These are phyloP conservation scores for Lipomyces mesembrius DNA, from an alignment of 805 yeast genomes.

Conservation along the genomic window DNA sequence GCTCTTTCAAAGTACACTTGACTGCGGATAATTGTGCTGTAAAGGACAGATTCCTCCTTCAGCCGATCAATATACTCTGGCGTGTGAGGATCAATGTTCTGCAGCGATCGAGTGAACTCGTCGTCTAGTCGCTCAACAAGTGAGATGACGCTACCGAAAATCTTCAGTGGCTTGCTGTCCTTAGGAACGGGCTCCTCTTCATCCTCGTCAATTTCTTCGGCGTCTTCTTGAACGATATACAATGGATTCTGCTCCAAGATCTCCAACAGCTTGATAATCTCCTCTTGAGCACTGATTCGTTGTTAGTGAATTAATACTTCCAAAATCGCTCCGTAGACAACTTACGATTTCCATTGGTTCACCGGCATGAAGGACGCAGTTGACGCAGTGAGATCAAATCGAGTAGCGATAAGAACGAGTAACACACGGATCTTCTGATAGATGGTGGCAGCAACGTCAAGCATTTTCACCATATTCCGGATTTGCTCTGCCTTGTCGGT, in stretches of 20 bases:
- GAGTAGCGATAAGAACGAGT: conserved; percentile 80
- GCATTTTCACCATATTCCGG: conserved; percentile 64
- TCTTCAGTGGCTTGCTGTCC: conserved; percentile 57
- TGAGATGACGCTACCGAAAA: conserved; percentile 84
- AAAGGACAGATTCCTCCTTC: conserved; percentile 80
- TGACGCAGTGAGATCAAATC: conserved; percentile 74
- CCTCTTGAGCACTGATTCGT: conserved; percentile 43
- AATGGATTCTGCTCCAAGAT: conserved; percentile 67
- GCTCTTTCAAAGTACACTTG: conserved; percentile 82
- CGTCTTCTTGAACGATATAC: conserved; percentile 78
- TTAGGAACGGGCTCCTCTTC: conserved; percentile 47
- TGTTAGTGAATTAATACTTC: not conserved
- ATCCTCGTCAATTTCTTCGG: conserved; percentile 72
- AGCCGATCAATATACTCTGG: conserved; percentile 89
- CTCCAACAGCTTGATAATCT: conserved; percentile 64
- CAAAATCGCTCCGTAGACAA: conserved; percentile 39
- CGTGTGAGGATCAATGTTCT: conserved; percentile 91
- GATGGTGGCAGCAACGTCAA: conserved; percentile 55
- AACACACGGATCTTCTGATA: conserved; percentile 80
- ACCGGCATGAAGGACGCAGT: conserved; percentile 73
- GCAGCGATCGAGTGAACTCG: conserved; percentile 86
- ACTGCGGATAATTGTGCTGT: conserved; percentile 76
- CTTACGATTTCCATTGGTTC: conserved; percentile 77
- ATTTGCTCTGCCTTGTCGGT: conserved; percentile 84
- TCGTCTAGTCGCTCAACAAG: conserved; percentile 93